These are phyloP conservation scores for Amesomyces nigricolor DNA, from an alignment of 2,329 filamentous ascomycete species.

Conservation along the genomic window DNA sequence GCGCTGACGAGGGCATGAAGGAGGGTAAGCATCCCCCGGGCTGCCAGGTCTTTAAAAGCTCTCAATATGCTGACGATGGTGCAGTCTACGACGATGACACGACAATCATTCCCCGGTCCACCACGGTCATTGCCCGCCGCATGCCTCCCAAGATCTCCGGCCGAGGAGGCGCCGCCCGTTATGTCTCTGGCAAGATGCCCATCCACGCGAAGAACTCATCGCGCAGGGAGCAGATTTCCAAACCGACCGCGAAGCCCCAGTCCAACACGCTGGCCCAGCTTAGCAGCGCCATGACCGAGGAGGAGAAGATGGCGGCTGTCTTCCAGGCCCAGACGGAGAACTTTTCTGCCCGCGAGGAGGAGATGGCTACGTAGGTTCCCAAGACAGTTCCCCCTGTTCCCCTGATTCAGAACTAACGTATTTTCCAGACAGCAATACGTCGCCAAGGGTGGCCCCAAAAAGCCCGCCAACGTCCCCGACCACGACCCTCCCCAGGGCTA, in stretches of 20 bases:
- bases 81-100: conserved; percentile 97
- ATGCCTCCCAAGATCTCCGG: conserved; percentile 79
- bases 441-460: conserved; percentile 57
- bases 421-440: conserved; percentile 54
- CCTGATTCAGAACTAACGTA: conserved; percentile 31
- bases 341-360: conserved; percentile 78
- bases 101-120: conserved; percentile 91
- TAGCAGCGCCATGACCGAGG: conserved; percentile 79
- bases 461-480: conserved; percentile 72
- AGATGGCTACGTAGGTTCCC: conserved; percentile 70
- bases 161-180: conserved; percentile 84
- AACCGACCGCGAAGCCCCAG: conserved; percentile 52
- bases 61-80: conserved; percentile 28
- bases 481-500: conserved; percentile 92
- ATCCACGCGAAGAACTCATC: conserved; percentile 76
- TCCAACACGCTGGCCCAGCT: conserved; percentile 58
- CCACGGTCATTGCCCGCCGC: conserved; percentile 83
- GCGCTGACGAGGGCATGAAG: conserved; percentile 74
- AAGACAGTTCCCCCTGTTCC: background rate
- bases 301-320: conserved; percentile 89
- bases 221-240: conserved; percentile 57
- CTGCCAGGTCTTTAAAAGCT: background rate
- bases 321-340: conserved; percentile 84
- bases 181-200: conserved; percentile 95
- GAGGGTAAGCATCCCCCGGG: conserved; percentile 59